These are phyloP conservation scores for Mrakia hoshinonis DNA, from an alignment of 768 basidiomycete genomes.

Conservation along the genomic window DNA sequence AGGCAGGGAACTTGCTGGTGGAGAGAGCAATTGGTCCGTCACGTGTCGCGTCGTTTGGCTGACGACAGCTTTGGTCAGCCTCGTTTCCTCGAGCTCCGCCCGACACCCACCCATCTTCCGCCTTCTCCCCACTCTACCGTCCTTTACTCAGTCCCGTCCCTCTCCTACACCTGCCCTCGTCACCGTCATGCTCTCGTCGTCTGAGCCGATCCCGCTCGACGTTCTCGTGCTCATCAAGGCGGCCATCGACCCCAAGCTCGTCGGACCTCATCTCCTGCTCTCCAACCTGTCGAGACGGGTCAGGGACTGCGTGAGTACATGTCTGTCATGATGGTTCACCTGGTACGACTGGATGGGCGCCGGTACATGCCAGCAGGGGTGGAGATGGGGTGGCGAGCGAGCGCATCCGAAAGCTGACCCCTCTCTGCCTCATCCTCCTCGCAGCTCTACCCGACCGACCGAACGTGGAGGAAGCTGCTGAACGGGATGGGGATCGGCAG, in stretches of 20 bases:
- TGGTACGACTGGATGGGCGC: background rate
- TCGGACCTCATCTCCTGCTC: slow-evolving; percentile 1
- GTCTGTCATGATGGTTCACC: background rate
- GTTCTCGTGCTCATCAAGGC: background rate
- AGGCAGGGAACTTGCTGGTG: too few relatives aligned
- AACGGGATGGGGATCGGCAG: background rate
- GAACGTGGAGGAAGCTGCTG: background rate
- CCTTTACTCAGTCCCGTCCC: background rate
- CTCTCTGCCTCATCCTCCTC: background rate
- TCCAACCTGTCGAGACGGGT: background rate
- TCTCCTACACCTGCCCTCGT: background rate
- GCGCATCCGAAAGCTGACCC: too few relatives aligned
- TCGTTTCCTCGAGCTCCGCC: too few relatives aligned
- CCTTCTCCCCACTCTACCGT: background rate
- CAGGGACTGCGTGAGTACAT: background rate
- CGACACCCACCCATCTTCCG: background rate
- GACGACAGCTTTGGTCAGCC: too few relatives aligned
- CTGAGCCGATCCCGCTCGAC: background rate
- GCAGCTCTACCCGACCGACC: background rate
- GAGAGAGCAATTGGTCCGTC: too few relatives aligned
- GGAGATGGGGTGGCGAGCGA: background rate
- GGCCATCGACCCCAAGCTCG: background rate
- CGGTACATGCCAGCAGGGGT: background rate
- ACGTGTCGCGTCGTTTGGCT: too few relatives aligned
- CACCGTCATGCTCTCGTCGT: background rate